Conservation (phyloP, 805 yeast species). For the Suhomyces xylopsoci region DNA sequence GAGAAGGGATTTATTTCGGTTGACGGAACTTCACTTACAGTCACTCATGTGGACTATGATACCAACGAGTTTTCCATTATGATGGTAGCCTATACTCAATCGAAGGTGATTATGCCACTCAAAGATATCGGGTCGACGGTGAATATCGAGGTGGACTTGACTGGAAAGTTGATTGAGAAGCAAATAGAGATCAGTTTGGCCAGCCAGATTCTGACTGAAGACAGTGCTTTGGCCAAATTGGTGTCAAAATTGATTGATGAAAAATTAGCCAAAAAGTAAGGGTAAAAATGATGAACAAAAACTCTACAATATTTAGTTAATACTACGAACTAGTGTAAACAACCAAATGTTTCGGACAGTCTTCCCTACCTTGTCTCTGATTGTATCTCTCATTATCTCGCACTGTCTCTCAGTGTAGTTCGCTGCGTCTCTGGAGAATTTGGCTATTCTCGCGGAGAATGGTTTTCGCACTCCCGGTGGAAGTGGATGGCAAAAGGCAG, state of each 20-base stretch:
- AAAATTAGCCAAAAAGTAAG: slow-evolving; percentile 15
- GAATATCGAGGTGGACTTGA: slow-evolving; percentile 91
- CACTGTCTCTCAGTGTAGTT: neutral
- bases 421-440: neutral
- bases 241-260: slow-evolving; percentile 36
- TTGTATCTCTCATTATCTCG: too few relatives aligned
- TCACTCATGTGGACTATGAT: slow-evolving; percentile 69
- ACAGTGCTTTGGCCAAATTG: slow-evolving; percentile 49
- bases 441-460: neutral
- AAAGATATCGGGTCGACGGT: slow-evolving; percentile 64
- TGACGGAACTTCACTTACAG: slow-evolving; percentile 92
- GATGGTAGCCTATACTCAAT: slow-evolving; percentile 90
- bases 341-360: too few relatives aligned
- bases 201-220: slow-evolving; percentile 48
- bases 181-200: slow-evolving; percentile 65
- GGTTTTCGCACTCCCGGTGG: neutral
- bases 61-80: slow-evolving; percentile 67
- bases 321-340: too few relatives aligned
- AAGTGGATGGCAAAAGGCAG: neutral
- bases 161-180: slow-evolving; percentile 87
- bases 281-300: neutral
- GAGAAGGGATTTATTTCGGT: slow-evolving; percentile 92
- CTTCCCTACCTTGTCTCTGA: too few relatives aligned
- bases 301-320: neutral
- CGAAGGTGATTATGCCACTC: slow-evolving; percentile 66